Evolutionary conservation across 176 grass and related monocot genomes (phyloP), one percentile per base, ranked within the genome.

Genomic region (Rhynchospora tenuis): DNA sequence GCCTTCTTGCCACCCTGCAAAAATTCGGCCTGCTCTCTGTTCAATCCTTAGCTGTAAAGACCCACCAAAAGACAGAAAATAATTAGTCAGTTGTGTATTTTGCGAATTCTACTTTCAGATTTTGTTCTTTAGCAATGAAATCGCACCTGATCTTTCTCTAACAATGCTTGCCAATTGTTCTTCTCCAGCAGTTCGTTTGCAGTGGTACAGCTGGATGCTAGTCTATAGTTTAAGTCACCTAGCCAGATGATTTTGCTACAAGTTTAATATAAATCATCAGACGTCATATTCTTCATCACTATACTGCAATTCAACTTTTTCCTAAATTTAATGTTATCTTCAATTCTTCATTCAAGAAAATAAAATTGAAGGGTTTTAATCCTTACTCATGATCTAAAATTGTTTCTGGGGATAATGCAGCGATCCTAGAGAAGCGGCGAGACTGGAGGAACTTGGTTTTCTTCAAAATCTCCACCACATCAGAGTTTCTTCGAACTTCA

Each of bases 341-440:
- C 7, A 12, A 9, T 81, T 11, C 13, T 64, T 66, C 33, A 0
- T 24, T 71, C n/a, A 59, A 38, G 46, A 13, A 43, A 65, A 1
- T 9, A 50, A 28, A 1, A 62, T 54, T 31, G 12, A 1, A 43
- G 71, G 9, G 3, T 24, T 29, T 22, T 2, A 14, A 0, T 17
- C 4, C 88, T 82, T 91, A 98, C 95, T 98, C 95, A 46, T 98
- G 95, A 64, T 95, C 86, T 85, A 93, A 73, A 79, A 98, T 95
- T 59, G 92, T 98, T 85, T 87, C 90, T 17, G 92, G 87, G 7
- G 94, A 79, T 16, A 9, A 4, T 50, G 44, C 13, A 23, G 65
- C 20, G 3, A 4, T 48, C 1, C 17, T 13, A 8, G 28, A 45
- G 80, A 83, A 64, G 2, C 81, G 54, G 68, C 67, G 84, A 0